Conservation (phyloP, 2,329 filamentous ascomycete genomes). For the Nothophaeocryptopus gaeumannii region DNA sequence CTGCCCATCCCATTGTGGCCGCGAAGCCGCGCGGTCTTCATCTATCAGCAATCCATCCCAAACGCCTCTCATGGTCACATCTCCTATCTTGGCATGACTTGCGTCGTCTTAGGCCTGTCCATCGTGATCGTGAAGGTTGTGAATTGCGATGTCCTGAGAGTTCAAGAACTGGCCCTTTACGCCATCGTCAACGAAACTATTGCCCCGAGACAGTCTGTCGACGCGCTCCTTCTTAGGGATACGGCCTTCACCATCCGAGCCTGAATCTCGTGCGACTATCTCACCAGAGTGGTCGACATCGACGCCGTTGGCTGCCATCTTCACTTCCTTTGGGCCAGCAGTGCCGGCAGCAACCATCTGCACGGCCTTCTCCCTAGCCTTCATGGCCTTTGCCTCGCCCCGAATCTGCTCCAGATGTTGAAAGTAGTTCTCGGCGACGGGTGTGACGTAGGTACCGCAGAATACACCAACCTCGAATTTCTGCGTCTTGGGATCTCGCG, state of each 20-base stretch:
- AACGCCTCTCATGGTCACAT: slow-evolving; percentile 2
- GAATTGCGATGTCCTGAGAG: slow-evolving; percentile 59
- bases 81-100: neutral
- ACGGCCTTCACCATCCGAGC: slow-evolving; percentile 28
- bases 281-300: slow-evolving; percentile 56
- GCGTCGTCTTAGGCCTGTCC: slow-evolving; percentile 6
- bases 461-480: slow-evolving; percentile 91
- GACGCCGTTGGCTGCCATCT: slow-evolving; percentile 62
- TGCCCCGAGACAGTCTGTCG: slow-evolving; percentile 47
- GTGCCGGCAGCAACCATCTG: slow-evolving; percentile 63
- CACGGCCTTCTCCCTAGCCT: slow-evolving; percentile 63
- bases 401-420: slow-evolving; percentile 71
- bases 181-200: slow-evolving; percentile 20
- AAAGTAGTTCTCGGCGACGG: slow-evolving; percentile 76
- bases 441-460: slow-evolving; percentile 80
- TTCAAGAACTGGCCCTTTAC: slow-evolving; percentile 13
- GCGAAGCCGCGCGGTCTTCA: neutral
- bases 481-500: slow-evolving; percentile 54
- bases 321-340: slow-evolving; percentile 59
- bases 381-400: slow-evolving; percentile 66
- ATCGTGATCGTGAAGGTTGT: slow-evolving; percentile 25
- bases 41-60: too few relatives aligned
- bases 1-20: neutral
- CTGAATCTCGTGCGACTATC: slow-evolving; percentile 51
- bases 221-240: slow-evolving; percentile 21